Percentiles rank a stretch among this genome's conserved stretches.
phyloP scores from a whole-genome alignment of 169 alveolate genomes.

The Plasmodium gallinaceum region DNA sequence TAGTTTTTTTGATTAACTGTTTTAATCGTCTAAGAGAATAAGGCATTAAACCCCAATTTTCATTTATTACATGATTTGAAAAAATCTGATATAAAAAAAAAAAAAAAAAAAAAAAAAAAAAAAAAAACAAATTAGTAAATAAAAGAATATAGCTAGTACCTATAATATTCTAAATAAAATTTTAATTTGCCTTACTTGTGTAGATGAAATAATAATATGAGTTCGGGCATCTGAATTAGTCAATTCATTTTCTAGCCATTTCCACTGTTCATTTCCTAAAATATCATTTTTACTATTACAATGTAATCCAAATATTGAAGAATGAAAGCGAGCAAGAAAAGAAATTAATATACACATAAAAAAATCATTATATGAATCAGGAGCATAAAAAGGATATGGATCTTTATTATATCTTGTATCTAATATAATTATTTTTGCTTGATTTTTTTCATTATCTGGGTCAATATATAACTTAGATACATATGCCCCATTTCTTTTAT shows the following conservation, averaged over 20 bases:
- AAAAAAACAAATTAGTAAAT: neutral
- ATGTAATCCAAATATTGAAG: slow-evolving; percentile 81
- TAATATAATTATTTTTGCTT: slow-evolving; percentile 85
- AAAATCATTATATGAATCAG: slow-evolving; percentile 74
- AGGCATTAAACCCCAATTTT: slow-evolving; percentile 90
- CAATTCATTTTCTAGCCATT: slow-evolving; percentile 91
- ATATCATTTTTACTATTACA: slow-evolving; percentile 88
- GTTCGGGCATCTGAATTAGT: slow-evolving; percentile 88
- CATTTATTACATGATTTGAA: slow-evolving; percentile 79
- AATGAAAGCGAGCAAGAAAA: slow-evolving; percentile 54
- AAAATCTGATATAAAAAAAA: slow-evolving; percentile 31
- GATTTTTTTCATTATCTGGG: slow-evolving; percentile 83
- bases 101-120: neutral
- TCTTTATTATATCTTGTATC: slow-evolving; percentile 88
- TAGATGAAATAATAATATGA: slow-evolving; percentile 90
- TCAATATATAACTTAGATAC: slow-evolving; percentile 84
- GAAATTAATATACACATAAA: slow-evolving; percentile 22
- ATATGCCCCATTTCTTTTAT: slow-evolving; percentile 88
- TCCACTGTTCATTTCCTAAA: slow-evolving; percentile 93
- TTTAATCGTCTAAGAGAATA: slow-evolving; percentile 83
- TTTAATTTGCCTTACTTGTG: slow-evolving; percentile 83
- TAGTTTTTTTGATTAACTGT: slow-evolving; percentile 79
- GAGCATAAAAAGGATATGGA: slow-evolving; percentile 81
- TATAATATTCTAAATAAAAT: neutral
- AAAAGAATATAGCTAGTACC: neutral